Percentiles rank a stretch among this genome's conserved stretches.
Conservation (phyloP, 2,329 filamentous ascomycete species). For the Paecilomyces sp. region DNA sequence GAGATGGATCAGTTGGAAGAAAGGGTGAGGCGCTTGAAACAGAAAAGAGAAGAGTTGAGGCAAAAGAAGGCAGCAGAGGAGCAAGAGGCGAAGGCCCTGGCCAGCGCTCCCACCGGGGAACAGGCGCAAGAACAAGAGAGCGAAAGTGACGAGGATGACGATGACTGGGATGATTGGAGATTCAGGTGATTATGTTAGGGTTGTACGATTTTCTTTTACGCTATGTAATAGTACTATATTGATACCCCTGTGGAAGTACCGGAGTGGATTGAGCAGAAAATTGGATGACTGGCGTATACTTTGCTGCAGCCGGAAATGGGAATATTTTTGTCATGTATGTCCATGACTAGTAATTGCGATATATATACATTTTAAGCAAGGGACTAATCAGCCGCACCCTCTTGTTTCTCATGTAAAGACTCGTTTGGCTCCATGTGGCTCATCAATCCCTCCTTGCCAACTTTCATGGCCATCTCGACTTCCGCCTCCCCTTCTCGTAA, state of each 20-base stretch:
- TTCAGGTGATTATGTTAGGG: conserved; percentile 21
- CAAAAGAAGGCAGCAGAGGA: conserved; percentile 25
- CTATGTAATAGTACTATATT: conserved; percentile 3
- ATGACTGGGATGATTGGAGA: conserved; percentile 40
- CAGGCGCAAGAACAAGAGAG: conserved; percentile 20
- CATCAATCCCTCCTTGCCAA: conserved; percentile 36
- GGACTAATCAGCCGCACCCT: neutral
- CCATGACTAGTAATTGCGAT: neutral
- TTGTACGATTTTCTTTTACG: neutral
- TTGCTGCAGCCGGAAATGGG: neutral
- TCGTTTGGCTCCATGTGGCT: conserved; percentile 29
- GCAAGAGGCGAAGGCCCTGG: conserved; percentile 12
- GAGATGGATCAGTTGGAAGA: conserved; percentile 75
- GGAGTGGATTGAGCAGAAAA: neutral
- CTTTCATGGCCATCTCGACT: conserved; percentile 36
- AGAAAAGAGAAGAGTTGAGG: conserved; percentile 62
- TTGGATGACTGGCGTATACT: neutral
- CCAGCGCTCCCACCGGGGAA: neutral
- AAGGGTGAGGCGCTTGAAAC: conserved; percentile 60
- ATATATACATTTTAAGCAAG: neutral
- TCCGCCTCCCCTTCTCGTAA: conserved; percentile 38
- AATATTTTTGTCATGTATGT: neutral
- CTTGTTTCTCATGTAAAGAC: conserved; percentile 3
- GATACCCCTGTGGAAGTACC: neutral
- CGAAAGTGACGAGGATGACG: conserved; percentile 41